Conservation (phyloP, 164 flowering plant species). For the Paratinospora sagittata region DNA sequence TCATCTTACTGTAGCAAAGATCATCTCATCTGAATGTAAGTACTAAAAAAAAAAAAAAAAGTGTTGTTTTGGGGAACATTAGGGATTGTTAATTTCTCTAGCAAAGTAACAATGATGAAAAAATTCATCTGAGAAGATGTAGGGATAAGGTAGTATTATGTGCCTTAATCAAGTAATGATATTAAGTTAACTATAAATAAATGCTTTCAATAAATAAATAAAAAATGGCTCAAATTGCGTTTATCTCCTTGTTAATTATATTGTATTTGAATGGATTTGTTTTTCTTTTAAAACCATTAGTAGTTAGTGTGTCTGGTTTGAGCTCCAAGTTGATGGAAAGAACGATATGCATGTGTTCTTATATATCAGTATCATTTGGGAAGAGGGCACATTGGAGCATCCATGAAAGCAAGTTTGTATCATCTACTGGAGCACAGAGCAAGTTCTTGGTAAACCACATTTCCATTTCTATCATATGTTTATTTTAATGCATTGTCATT, state of each 20-base stretch:
- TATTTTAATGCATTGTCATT: background rate
- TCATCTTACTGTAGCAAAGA: too few relatives aligned
- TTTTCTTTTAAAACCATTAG: background rate
- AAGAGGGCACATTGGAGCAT: slow-evolving; percentile 77
- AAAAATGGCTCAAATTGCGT: too few relatives aligned
- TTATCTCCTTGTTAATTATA: too few relatives aligned
- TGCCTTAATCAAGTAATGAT: too few relatives aligned
- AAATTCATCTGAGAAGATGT: too few relatives aligned
- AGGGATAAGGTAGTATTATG: too few relatives aligned
- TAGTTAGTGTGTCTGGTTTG: background rate
- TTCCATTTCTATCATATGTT: background rate
- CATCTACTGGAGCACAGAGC: slow-evolving; percentile 74
- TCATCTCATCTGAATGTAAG: too few relatives aligned
- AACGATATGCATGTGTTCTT: background rate
- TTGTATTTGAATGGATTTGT: background rate
- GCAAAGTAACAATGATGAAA: background rate
- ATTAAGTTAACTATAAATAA: too few relatives aligned
- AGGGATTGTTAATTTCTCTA: background rate
- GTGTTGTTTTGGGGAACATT: too few relatives aligned
- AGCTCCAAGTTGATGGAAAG: background rate
- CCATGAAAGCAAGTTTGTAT: slow-evolving; percentile 74
- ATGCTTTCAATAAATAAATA: too few relatives aligned
- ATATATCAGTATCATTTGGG: slow-evolving; percentile 72
- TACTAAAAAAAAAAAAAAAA: too few relatives aligned
- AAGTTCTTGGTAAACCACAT: slow-evolving; percentile 46